Conservation (phyloP, 1,284 basidiomycete genomes). For the Trichosporon inkin region DNA sequence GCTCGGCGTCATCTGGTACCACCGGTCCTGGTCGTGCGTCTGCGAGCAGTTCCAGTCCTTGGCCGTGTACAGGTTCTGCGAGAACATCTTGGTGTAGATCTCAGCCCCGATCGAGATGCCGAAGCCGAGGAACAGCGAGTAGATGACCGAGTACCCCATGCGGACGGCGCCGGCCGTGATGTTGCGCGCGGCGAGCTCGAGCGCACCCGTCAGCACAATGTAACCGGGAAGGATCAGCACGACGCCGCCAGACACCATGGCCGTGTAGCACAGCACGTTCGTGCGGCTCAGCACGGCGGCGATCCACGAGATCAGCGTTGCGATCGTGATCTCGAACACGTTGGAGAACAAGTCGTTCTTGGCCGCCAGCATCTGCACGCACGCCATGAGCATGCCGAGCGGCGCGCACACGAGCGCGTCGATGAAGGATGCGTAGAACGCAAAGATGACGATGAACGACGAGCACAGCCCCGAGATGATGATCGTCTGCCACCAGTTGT, state of each 20-base stretch:
- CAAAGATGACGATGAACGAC: conserved; percentile 62
- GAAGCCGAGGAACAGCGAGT: conserved; percentile 69
- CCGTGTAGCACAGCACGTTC: conserved; percentile 73
- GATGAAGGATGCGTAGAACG: conserved; percentile 58
- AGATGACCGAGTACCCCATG: conserved; percentile 65
- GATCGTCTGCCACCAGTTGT: conserved; percentile 63
- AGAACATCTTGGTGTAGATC: conserved; percentile 60
- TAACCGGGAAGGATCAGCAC: conserved; percentile 82
- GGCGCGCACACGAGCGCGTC: conserved; percentile 72
- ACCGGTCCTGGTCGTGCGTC: conserved; percentile 51
- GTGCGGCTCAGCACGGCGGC: conserved; percentile 71
- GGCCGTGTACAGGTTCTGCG: conserved; percentile 53
- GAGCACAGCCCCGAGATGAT: conserved; percentile 78
- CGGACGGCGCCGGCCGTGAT: conserved; percentile 81
- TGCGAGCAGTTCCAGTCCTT: conserved; percentile 52
- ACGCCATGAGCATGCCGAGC: conserved; percentile 72
- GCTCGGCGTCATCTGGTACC: conserved; percentile 51
- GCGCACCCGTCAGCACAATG: conserved; percentile 71
- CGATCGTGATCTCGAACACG: conserved; percentile 55
- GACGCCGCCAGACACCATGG: conserved; percentile 75
- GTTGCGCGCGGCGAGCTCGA: conserved; percentile 69
- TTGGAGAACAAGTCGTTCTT: conserved; percentile 80
- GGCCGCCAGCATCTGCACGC: conserved; percentile 68
- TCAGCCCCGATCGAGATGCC: conserved; percentile 74
- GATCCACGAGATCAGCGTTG: conserved; percentile 65